A percentile compares a stretch with the other conserved stretches of the same genome.
Evolutionary conservation across 805 yeast species (phyloP).

Genomic region (Sugiyamaella marilandica): DNA sequence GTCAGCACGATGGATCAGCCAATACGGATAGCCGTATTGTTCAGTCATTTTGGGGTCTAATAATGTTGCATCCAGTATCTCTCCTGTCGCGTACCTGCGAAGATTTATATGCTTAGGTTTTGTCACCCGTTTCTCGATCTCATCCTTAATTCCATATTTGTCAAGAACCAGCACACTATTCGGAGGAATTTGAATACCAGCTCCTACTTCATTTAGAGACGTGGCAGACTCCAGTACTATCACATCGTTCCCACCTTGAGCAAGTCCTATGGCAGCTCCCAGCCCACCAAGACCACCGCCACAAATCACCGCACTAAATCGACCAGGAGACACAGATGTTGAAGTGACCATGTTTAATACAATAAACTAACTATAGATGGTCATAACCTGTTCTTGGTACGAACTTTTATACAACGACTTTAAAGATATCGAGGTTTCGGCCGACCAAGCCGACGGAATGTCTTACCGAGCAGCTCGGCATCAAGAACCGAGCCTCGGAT

Average conservation of each 20-base stretch:
- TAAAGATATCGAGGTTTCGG: too few relatives aligned
- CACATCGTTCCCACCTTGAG: conserved; percentile 29
- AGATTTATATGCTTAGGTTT: conserved; percentile 7
- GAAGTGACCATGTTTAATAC: not conserved
- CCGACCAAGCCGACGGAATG: too few relatives aligned
- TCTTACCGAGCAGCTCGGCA: too few relatives aligned
- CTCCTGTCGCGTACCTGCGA: conserved; percentile 26
- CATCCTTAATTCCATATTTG: conserved; percentile 23
- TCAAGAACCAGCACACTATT: conserved; percentile 27
- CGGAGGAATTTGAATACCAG: conserved; percentile 35
- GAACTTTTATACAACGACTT: too few relatives aligned
- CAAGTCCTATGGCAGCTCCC: conserved; percentile 30
- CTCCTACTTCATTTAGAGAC: conserved; percentile 33
- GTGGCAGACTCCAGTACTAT: conserved; percentile 29
- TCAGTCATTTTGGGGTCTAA: conserved; percentile 25
- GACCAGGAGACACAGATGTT: not conserved
- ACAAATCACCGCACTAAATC: conserved; percentile 24
- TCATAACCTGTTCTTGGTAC: too few relatives aligned
- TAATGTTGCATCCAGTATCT: conserved; percentile 21
- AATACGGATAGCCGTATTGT: conserved; percentile 24
- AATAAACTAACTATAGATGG: too few relatives aligned
- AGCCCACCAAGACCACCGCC: conserved; percentile 35
- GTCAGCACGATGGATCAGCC: conserved; percentile 32
- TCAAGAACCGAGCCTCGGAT: too few relatives aligned
- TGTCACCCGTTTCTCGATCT: conserved; percentile 15